Evolutionary conservation across 2,329 filamentous ascomycete species (phyloP), one percentile per base, ranked within the genome.

Genomic region (Cladophialophora immunda): DNA sequence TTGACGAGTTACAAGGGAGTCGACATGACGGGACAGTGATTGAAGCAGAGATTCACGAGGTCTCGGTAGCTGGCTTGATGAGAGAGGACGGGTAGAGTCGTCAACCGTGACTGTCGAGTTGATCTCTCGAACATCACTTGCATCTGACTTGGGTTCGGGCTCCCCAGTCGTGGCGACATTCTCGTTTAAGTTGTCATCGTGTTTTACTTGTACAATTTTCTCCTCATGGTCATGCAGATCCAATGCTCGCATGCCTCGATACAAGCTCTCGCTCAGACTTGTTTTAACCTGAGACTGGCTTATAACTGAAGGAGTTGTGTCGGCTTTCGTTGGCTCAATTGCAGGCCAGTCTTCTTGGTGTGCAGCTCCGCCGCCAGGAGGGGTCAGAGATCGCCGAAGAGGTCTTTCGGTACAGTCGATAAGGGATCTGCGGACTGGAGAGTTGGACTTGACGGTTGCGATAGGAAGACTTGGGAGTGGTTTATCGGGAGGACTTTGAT

Each of bases 341-440:
- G 71, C 64, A 27, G 74, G 75, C 75, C 75, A 76, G n/a, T 75
- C 71, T 72, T 76, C 73, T 34, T 72, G 64, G 34, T 61, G 2
- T 15, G 38, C 38, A 54, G 3, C 57, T 57, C 56, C 56, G 60
- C 32, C 60, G 55, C 36, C 67, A 52, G 53, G 52, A 38, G 70
- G 66, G 11, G 70, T 69, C 19, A 71, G 45, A 38, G 74, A 73
- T 17, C 68, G 73, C 30, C 70, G 71, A 8, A 76, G 64, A 6
- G 74, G 75, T 29, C 69, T 73, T 47, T 75, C 74, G 55, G 62
- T 68, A 25, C 73, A 75, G 64, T 76, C 75, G 47, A 76, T 74
- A 11, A 76, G 72, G 22, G 73, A 73, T 57, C 71, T 69, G 19
- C 71, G 58, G 29, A 71, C 66, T 22, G 73, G 69, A 41, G 68